A percentile compares a stretch with the other conserved stretches of the same genome.
phyloP scores from a whole-genome alignment of 2,329 filamentous ascomycete genomes.

The Plectosphaerella sp. region DNA sequence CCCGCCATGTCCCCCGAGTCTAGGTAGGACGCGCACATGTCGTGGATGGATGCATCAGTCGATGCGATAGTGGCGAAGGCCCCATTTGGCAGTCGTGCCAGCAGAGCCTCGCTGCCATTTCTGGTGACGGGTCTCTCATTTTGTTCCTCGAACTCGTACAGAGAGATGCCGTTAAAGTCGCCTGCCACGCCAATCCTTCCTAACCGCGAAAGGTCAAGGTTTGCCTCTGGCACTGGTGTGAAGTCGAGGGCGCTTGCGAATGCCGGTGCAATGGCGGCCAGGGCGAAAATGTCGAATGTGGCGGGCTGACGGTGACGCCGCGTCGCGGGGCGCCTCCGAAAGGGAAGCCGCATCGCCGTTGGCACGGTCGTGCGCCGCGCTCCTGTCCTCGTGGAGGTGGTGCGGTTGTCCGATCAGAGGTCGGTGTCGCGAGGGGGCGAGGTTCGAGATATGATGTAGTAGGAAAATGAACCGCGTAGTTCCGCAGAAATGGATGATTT shows the following conservation, averaged over 20 bases:
- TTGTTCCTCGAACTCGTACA: slow-evolving; percentile 83
- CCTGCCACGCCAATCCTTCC: slow-evolving; percentile 83
- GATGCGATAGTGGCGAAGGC: slow-evolving; percentile 69
- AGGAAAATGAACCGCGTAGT: no score
- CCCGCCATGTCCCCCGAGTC: slow-evolving; percentile 64
- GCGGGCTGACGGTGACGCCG: slow-evolving; percentile 25
- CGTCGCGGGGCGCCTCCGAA: slow-evolving; percentile 35
- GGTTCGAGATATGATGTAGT: no score
- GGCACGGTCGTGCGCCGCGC: background rate
- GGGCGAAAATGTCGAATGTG: slow-evolving; percentile 28
- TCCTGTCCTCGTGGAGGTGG: background rate
- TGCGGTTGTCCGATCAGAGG: background rate
- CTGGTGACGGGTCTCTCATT: slow-evolving; percentile 60
- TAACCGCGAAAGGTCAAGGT: slow-evolving; percentile 73
- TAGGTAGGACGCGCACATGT: slow-evolving; percentile 77
- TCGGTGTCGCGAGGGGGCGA: background rate
- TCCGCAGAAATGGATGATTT: no score
- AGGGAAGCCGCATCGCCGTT: slow-evolving; percentile 43
- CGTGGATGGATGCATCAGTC: slow-evolving; percentile 78
- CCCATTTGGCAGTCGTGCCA: slow-evolving; percentile 81
- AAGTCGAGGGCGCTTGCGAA: slow-evolving; percentile 52
- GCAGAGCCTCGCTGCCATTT: slow-evolving; percentile 77
- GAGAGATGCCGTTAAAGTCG: slow-evolving; percentile 85
- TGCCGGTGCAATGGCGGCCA: slow-evolving; percentile 35
- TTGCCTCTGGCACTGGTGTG: slow-evolving; percentile 57